phyloP scores from a whole-genome alignment of 2,329 filamentous ascomycete genomes.

The Thielaviopsis musarum region DNA sequence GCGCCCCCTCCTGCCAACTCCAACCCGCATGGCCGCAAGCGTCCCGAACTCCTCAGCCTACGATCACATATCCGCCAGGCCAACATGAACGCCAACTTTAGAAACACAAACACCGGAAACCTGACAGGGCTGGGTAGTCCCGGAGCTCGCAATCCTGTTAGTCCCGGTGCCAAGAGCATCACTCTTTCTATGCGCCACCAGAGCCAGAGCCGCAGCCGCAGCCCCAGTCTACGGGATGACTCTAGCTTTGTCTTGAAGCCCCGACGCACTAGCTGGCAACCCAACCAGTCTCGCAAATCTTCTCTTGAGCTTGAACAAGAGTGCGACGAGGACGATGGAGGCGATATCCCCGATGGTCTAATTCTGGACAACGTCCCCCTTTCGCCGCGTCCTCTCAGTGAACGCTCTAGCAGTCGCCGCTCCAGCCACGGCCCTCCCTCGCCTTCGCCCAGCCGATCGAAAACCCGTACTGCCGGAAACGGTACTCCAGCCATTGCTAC shows the following conservation, averaged over 20 bases:
- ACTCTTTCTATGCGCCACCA: constrained; percentile 10
- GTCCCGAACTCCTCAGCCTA: constrained; percentile 22
- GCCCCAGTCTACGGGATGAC: constrained; percentile 30
- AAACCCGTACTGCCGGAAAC: constrained; percentile 42
- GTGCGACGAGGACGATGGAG: constrained; percentile 56
- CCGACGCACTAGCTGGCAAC: constrained; percentile 55
- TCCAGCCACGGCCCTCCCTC: constrained; percentile 9
- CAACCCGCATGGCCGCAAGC: constrained; percentile 15
- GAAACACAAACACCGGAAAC: constrained; percentile 30
- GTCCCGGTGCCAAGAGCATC: constrained; percentile 4
- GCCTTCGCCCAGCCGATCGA: constrained; percentile 16
- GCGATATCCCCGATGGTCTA: constrained; percentile 63
- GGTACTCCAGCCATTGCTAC: constrained; percentile 43
- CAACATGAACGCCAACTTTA: constrained; percentile 31
- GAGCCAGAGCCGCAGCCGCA: constrained; percentile 27
- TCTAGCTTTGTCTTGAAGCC: constrained; percentile 24
- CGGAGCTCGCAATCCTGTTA: constrained; percentile 3
- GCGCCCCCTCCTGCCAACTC: constrained; percentile 17
- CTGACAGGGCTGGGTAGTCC: constrained; percentile 17
- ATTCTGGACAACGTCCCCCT: constrained; percentile 71
- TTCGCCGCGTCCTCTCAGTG: constrained; percentile 48
- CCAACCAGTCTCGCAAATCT: constrained; percentile 46
- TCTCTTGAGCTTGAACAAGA: constrained; percentile 57
- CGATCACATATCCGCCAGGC: constrained; percentile 28
- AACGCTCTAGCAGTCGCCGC: constrained; percentile 32